Conservation (phyloP, 163 green algal genomes). For the Volvox carteri region DNA sequence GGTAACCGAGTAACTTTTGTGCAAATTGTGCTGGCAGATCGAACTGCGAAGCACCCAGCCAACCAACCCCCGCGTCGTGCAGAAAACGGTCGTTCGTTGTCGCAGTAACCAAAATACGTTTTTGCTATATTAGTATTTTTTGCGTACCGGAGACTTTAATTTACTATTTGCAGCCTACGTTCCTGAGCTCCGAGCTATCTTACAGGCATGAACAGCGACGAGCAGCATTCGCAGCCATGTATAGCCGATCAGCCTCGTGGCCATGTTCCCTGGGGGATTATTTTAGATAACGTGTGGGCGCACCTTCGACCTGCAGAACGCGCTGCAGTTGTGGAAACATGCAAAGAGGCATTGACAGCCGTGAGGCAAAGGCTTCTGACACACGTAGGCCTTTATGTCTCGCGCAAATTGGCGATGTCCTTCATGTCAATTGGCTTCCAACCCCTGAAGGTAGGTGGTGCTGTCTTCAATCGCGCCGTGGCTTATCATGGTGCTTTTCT, state of each 20-base stretch:
- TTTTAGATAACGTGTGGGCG: slow-evolving; percentile 40
- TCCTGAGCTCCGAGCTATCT: too few relatives aligned
- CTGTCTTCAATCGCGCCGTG: neutral
- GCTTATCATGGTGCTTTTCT: neutral
- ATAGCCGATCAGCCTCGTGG: neutral
- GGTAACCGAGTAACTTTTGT: too few relatives aligned
- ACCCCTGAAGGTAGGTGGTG: slow-evolving; percentile 35
- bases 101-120: too few relatives aligned
- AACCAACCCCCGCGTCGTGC: too few relatives aligned
- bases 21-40: too few relatives aligned
- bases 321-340: neutral
- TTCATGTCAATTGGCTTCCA: neutral
- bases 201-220: too few relatives aligned
- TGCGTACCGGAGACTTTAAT: too few relatives aligned
- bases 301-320: slow-evolving; percentile 8
- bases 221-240: too few relatives aligned
- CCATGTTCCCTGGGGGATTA: slow-evolving; percentile 11
- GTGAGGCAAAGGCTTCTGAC: slow-evolving; percentile 12
- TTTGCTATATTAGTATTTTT: too few relatives aligned
- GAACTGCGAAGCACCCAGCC: too few relatives aligned
- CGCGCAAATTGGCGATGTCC: neutral
- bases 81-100: too few relatives aligned
- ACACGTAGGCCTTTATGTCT: neutral
- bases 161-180: too few relatives aligned
- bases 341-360: neutral